A percentile compares a stretch with the other conserved stretches of the same genome.
These are phyloP conservation scores for Cladosporium sp. DNA, from an alignment of 2,329 filamentous ascomycete genomes.

Conservation along the genomic window DNA sequence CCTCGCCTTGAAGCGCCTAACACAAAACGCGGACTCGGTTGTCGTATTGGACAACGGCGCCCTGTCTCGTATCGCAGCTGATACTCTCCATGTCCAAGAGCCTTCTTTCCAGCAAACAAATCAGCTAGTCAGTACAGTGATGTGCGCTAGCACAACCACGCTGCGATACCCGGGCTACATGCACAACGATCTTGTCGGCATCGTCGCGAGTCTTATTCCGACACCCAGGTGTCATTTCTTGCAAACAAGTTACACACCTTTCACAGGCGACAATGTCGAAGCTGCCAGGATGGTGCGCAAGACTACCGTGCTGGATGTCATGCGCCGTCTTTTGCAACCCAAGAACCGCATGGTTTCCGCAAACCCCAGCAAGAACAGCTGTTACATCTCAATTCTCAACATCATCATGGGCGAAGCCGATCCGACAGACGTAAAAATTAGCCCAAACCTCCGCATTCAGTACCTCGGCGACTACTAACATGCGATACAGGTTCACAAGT, in stretches of 20 bases:
- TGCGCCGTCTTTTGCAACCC: constrained; percentile 90
- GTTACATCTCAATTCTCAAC: constrained; percentile 98
- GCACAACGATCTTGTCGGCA: constrained; percentile 98
- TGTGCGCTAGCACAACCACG: constrained; percentile 97
- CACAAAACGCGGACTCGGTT: constrained; percentile 95
- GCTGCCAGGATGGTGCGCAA: constrained; percentile 97
- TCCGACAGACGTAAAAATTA: constrained; percentile 71
- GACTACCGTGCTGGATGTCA: constrained; percentile 96
- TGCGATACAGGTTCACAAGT: constrained; percentile 77
- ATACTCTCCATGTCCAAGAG: constrained; percentile 90
- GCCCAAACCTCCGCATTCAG: neutral
- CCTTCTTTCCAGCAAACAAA: constrained; percentile 98
- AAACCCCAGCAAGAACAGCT: constrained; percentile 91
- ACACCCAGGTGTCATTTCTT: constrained; percentile 97
- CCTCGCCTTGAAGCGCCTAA: constrained; percentile 83
- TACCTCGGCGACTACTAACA: neutral
- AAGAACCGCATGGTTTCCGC: constrained; percentile 99
- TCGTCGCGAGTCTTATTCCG: constrained; percentile 91
- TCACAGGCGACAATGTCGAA: constrained; percentile 93
- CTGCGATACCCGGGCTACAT: constrained; percentile 97
- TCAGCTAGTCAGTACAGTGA: constrained; percentile 92
- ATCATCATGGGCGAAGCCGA: constrained; percentile 99
- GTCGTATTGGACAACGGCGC: constrained; percentile 97
- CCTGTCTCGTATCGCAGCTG: constrained; percentile 87
- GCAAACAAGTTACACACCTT: constrained; percentile 97